Conservation (phyloP, 257 asterid species). For the Asclepias syriaca region DNA sequence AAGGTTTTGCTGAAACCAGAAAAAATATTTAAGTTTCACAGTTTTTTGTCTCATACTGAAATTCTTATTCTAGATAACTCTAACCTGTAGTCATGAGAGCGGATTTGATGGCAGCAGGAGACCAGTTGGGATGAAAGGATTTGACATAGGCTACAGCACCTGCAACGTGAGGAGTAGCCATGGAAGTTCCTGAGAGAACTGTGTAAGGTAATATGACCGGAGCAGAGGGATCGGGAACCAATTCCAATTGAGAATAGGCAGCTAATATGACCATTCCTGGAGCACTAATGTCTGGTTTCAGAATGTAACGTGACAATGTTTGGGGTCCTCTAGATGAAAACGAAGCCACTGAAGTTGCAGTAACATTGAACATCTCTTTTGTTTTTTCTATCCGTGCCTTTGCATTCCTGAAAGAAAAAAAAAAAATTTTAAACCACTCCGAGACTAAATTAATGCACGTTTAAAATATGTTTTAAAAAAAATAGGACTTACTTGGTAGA, state of each 20-base stretch:
- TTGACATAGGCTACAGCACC: conserved; percentile 76
- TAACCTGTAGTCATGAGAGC: conserved; percentile 77
- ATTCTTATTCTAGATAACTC: too few species aligned
- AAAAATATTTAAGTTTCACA: too few species aligned
- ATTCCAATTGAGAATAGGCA: conserved; percentile 34
- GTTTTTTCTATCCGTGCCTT: conserved; percentile 50
- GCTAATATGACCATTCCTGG: conserved; percentile 80
- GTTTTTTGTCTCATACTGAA: too few species aligned
- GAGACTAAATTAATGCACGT: too few species aligned
- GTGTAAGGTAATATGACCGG: conserved; percentile 33
- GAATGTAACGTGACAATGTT: conserved; percentile 34
- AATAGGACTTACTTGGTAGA: conserved; percentile 3
- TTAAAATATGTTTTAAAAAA: too few species aligned
- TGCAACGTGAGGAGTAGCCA: conserved; percentile 81
- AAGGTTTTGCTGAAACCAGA: conserved; percentile 38
- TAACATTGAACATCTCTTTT: conserved; percentile 13
- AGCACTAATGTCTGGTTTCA: conserved; percentile 90
- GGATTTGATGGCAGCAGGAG: conserved; percentile 75
- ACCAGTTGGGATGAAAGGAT: conserved; percentile 70
- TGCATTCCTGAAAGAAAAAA: conserved; percentile 33
- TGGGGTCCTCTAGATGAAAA: conserved; percentile 91
- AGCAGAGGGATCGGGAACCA: conserved; percentile 16
- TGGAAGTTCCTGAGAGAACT: conserved; percentile 76
- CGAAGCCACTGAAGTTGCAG: conserved; percentile 50
- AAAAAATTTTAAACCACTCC: not conserved